A percentile compares a stretch with the other conserved stretches of the same genome.
phyloP scores from a whole-genome alignment of 1,284 basidiomycete species.

The Gomphus sp. region DNA sequence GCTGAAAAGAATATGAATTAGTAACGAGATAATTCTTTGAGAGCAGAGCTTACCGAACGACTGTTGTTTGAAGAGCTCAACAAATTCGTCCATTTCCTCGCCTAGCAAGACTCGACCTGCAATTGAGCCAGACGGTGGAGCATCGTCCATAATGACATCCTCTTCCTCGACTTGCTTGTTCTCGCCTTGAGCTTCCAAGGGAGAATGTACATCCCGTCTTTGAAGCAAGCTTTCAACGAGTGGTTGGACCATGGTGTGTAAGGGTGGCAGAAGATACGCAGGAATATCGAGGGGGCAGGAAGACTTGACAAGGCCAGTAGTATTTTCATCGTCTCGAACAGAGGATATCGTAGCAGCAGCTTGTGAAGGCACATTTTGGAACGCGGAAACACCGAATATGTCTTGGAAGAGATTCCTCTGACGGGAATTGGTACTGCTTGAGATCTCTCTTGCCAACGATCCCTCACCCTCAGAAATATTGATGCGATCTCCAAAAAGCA shows the following conservation, averaged over 20 bases:
- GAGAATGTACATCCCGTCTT: conserved; percentile 14
- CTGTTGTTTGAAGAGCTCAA: conserved; percentile 40
- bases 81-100: conserved; percentile 38
- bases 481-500: conserved; percentile 53
- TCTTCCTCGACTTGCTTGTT: conserved; percentile 23
- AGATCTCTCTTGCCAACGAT: conserved; percentile 34
- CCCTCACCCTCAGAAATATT: conserved; percentile 32
- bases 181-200: conserved; percentile 16
- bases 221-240: conserved; percentile 62
- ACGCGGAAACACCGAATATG: conserved; percentile 68
- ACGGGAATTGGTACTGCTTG: conserved; percentile 21
- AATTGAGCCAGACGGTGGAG: conserved; percentile 14
- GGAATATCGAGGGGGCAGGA: conserved; percentile 58
- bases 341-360: conserved; percentile 7
- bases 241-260: conserved; percentile 66
- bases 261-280: conserved; percentile 72
- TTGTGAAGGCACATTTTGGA: conserved; percentile 26
- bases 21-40: neutral
- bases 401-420: conserved; percentile 72
- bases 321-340: neutral
- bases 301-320: neutral
- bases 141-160: conserved; percentile 33
- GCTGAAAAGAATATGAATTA: neutral
- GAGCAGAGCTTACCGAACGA: conserved; percentile 28
- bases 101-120: conserved; percentile 31